Evolutionary conservation across 2,329 filamentous ascomycete species (phyloP).

Genomic region (Trichoderma lentiforme): DNA sequence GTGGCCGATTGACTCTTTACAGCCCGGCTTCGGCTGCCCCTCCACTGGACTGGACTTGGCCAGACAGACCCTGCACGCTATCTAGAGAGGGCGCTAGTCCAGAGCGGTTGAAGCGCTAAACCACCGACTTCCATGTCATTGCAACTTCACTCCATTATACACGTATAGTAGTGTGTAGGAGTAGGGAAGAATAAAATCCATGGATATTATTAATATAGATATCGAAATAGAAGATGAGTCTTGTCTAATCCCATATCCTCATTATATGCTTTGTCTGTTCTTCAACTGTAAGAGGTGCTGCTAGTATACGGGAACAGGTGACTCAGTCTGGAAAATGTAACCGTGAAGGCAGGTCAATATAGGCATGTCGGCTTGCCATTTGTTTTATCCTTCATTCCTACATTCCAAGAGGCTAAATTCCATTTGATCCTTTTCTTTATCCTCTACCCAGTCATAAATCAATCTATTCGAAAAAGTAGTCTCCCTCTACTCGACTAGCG

Average conservation of each 20-base stretch:
- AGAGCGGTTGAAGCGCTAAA: not conserved
- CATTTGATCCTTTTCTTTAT: not conserved
- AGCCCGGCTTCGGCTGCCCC: slow-evolving; percentile 12
- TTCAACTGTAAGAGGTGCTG: not conserved
- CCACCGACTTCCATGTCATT: not conserved
- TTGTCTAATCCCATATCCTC: not conserved
- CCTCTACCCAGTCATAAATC: not conserved
- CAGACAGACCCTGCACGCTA: not conserved
- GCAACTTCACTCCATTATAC: not conserved
- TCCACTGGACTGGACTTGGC: not conserved
- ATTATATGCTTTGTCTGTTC: not conserved
- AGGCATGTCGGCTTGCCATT: not conserved
- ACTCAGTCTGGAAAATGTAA: not conserved
- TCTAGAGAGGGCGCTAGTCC: not conserved
- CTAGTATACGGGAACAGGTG: too few relatives aligned
- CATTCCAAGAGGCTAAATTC: not conserved
- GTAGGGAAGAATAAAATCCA: not conserved
- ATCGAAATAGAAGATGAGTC: not conserved
- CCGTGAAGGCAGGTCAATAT: not conserved
- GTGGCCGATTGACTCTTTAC: slow-evolving; percentile 12
- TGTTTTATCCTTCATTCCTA: not conserved
- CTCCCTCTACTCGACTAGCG: not conserved
- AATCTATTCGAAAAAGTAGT: not conserved
- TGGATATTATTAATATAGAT: not conserved
- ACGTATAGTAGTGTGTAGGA: not conserved